Percentiles rank a stretch among this genome's conserved stretches.
These are phyloP conservation scores for Eucalyptus virginea DNA, from an alignment of 345 rosid genomes.

Conservation along the genomic window DNA sequence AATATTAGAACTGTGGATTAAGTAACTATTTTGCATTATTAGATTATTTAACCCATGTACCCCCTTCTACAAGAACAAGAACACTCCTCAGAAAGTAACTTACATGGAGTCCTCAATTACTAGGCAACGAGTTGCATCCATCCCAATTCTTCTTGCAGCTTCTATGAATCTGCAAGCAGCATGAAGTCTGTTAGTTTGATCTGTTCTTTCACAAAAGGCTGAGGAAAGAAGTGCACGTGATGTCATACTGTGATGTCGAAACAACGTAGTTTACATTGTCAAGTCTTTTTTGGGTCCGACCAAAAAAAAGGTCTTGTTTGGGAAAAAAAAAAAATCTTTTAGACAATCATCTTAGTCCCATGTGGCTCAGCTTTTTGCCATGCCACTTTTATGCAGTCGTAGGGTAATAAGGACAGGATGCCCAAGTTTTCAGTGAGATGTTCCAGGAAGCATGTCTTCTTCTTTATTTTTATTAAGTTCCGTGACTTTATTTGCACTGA, in stretches of 20 bases:
- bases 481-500: background rate
- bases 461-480: background rate
- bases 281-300: background rate
- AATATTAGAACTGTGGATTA: background rate
- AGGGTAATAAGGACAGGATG: background rate
- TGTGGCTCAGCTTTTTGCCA: background rate
- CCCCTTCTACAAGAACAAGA: background rate
- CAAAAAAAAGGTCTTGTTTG: background rate
- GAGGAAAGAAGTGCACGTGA: background rate
- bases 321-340: background rate
- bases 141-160: slow-evolving; percentile 25
- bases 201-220: background rate
- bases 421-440: background rate
- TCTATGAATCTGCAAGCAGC: slow-evolving; percentile 16
- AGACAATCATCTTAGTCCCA: background rate
- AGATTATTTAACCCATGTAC: background rate
- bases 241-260: background rate
- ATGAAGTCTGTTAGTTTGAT: background rate
- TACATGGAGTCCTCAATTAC: slow-evolving; percentile 38
- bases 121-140: slow-evolving; percentile 17
- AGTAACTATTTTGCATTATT: background rate
- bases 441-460: background rate
- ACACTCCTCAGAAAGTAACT: background rate
- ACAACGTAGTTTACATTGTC: background rate
- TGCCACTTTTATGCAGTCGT: background rate